Conservation (phyloP, 208 protist species). For the Acanthamoeba royreba region DNA sequence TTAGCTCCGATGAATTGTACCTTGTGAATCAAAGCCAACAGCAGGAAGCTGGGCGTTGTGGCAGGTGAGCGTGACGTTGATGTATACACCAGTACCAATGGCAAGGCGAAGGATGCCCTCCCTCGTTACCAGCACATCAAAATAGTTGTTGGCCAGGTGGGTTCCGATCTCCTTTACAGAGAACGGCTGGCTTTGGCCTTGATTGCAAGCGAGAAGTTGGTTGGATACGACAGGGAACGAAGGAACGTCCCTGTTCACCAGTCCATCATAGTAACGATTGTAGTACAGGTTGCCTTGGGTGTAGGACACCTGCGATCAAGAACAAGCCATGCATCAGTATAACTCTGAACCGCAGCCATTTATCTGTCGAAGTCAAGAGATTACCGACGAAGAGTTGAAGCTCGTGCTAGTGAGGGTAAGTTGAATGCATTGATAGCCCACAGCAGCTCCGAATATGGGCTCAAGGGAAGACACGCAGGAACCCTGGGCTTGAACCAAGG, state of each 20-base stretch:
- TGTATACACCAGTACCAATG: neutral
- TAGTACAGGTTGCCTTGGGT: constrained; percentile 6
- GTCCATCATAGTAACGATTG: neutral
- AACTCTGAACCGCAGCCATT: no score
- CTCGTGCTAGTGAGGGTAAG: neutral
- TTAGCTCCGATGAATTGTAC: no score
- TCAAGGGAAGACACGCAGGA: neutral
- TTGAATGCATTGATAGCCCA: neutral
- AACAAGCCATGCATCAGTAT: no score
- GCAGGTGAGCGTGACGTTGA: neutral
- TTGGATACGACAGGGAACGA: neutral
- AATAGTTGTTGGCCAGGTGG: neutral
- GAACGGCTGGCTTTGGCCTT: neutral
- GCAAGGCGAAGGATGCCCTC: neutral
- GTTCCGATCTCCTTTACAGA: neutral
- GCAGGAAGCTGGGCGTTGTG: neutral
- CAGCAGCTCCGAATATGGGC: neutral
- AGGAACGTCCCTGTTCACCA: neutral
- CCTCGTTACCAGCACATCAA: neutral
- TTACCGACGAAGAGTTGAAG: neutral
- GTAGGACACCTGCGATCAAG: neutral
- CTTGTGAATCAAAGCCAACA: neutral
- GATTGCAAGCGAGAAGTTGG: neutral
- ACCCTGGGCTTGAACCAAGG: neutral
- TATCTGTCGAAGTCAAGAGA: no score